Evolutionary conservation across 768 basidiomycete genomes (phyloP).

Genomic region (Nidula microcarpa): DNA sequence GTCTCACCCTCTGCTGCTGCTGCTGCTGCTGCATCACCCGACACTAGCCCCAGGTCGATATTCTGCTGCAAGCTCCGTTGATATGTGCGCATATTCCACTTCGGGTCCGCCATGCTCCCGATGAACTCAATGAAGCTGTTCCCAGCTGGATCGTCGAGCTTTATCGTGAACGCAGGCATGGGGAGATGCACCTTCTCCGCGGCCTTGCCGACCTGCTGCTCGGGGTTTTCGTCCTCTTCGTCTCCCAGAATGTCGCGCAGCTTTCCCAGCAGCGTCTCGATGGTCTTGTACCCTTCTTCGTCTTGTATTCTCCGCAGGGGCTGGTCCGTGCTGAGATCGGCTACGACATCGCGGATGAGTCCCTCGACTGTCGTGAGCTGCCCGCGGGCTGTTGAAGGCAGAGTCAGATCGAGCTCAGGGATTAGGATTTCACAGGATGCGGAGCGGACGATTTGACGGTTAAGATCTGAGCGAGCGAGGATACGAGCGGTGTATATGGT

Average conservation of each 20-base stretch:
- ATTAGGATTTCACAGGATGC: constrained; percentile 76
- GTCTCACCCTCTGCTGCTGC: constrained; percentile 6
- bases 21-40: constrained; percentile 45
- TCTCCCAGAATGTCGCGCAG: constrained; percentile 64
- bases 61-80: constrained; percentile 80
- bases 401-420: constrained; percentile 87
- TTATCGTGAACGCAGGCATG: constrained; percentile 75
- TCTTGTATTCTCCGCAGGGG: constrained; percentile 80
- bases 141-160: constrained; percentile 89
- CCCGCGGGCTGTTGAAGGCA: constrained; percentile 79
- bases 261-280: constrained; percentile 69
- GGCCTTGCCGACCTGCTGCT: constrained; percentile 29
- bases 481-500: constrained; percentile 78
- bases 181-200: constrained; percentile 39
- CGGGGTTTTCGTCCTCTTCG: constrained; percentile 49
- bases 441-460: constrained; percentile 93
- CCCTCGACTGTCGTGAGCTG: constrained; percentile 98
- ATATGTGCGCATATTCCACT: constrained; percentile 88
- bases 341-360: constrained; percentile 74
- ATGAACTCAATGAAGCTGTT: constrained; percentile 96
- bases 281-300: constrained; percentile 65
- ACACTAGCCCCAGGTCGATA: constrained; percentile 67
- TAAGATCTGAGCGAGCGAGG: constrained; percentile 69
- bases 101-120: constrained; percentile 84
- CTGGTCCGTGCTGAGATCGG: constrained; percentile 80